phyloP scores from a whole-genome alignment of 2,329 filamentous ascomycete species.

The Bipolaris gigantea region DNA sequence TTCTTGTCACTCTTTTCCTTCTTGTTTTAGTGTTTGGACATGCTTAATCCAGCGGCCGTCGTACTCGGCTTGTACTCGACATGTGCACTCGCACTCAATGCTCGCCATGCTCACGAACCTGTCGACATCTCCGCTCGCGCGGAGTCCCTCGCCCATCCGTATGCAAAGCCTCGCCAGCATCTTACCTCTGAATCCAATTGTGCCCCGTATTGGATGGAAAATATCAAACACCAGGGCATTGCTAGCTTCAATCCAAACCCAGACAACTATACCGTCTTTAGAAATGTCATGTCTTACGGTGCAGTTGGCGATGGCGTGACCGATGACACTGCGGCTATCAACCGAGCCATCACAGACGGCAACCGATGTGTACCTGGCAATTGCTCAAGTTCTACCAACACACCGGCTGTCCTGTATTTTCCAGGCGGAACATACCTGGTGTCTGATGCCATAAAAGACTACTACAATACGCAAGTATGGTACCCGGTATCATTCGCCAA shows the following conservation, averaged over 20 bases:
- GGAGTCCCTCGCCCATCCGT: conserved; percentile 5
- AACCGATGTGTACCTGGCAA: conserved; percentile 46
- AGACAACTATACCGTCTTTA: conserved; percentile 46
- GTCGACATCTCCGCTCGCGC: conserved; percentile 14
- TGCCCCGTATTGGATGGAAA: conserved; percentile 46
- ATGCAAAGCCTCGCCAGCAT: conserved; percentile 18
- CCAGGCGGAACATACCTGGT: conserved; percentile 62
- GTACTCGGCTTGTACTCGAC: conserved; percentile 5
- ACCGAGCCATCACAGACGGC: conserved; percentile 47
- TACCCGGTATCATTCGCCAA: not conserved
- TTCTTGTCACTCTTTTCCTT: not conserved
- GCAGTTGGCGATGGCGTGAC: conserved; percentile 43
- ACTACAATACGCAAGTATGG: conserved; percentile 61
- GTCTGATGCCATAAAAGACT: conserved; percentile 60
- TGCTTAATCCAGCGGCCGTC: conserved; percentile 1
- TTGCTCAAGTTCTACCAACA: conserved; percentile 53
- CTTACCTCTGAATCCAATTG: conserved; percentile 20
- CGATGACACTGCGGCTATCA: conserved; percentile 58
- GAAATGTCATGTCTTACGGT: conserved; percentile 50
- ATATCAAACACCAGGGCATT: conserved; percentile 48
- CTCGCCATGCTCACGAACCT: conserved; percentile 12
- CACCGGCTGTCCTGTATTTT: conserved; percentile 61
- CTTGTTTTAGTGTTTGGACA: not conserved
- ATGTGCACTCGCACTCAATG: conserved; percentile 3
- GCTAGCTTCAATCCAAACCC: conserved; percentile 44